A percentile compares a stretch with the other conserved stretches of the same genome.
Conservation (phyloP, 2,329 filamentous ascomycete genomes). For the Diaporthe sp. region DNA sequence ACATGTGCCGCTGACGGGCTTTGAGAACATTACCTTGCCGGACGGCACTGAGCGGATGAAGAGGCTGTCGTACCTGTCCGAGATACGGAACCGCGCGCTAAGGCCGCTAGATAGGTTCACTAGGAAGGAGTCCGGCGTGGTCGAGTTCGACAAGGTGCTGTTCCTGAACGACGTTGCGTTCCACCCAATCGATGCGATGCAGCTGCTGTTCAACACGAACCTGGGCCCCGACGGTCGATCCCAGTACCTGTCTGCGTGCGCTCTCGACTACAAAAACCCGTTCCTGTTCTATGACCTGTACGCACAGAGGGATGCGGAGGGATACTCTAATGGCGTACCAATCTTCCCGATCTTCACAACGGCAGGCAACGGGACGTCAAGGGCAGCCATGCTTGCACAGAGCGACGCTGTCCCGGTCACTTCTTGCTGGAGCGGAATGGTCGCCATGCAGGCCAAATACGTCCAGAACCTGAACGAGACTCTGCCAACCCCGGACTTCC, state of each 20-base stretch:
- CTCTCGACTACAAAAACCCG: constrained; percentile 77
- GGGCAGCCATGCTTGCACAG: constrained; percentile 73
- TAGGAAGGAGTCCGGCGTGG: constrained; percentile 52
- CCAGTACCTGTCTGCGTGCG: constrained; percentile 78
- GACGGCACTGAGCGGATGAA: constrained; percentile 75
- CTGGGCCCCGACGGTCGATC: constrained; percentile 63
- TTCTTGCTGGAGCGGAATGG: constrained; percentile 82
- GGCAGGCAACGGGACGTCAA: constrained; percentile 65
- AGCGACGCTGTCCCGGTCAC: constrained; percentile 77
- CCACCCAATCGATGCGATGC: constrained; percentile 64
- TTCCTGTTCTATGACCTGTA: constrained; percentile 82
- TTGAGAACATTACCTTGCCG: constrained; percentile 73
- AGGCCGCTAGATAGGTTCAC: constrained; percentile 69
- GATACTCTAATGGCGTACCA: constrained; percentile 73
- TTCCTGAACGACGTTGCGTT: constrained; percentile 78
- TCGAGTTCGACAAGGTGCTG: constrained; percentile 68
- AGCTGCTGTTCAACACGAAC: constrained; percentile 75
- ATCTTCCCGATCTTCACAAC: constrained; percentile 78
- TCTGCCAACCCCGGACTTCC: constrained; percentile 52
- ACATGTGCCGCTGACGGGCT: constrained; percentile 67
- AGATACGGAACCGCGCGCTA: constrained; percentile 79
- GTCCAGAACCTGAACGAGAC: constrained; percentile 61
- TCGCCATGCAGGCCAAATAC: constrained; percentile 73
- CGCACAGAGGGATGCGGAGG: constrained; percentile 77
- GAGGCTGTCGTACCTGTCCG: constrained; percentile 80